phyloP scores from a whole-genome alignment of 306 rosid species.

The Leucaena leucocephala region DNA sequence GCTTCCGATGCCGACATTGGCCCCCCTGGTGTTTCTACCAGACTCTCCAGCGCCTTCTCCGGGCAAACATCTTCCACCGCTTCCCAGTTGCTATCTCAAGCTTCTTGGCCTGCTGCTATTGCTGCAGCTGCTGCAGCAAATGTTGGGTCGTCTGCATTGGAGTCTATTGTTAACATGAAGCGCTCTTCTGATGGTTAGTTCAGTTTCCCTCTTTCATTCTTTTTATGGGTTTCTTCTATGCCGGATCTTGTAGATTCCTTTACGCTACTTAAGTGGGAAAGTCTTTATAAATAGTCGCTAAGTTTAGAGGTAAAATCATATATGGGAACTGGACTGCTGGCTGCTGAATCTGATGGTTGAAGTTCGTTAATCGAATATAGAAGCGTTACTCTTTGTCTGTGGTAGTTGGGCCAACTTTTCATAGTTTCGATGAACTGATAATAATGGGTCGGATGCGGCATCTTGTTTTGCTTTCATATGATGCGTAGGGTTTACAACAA shows the following conservation, averaged over 20 bases:
- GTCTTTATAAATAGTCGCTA: not conserved
- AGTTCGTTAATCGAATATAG: not conserved
- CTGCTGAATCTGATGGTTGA: not conserved
- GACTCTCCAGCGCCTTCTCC: constrained; percentile 18
- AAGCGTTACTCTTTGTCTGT: not conserved
- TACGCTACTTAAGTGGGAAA: not conserved
- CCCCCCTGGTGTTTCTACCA: constrained; percentile 45
- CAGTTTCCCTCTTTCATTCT: not conserved
- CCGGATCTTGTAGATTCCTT: not conserved
- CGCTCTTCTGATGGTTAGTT: constrained; percentile 82
- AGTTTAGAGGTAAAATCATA: not conserved
- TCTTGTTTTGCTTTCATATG: not conserved
- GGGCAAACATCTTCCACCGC: constrained; percentile 38
- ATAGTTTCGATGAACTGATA: constrained; percentile 3
- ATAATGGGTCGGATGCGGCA: constrained; percentile 6
- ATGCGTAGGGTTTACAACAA: not conserved
- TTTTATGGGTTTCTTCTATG: not conserved
- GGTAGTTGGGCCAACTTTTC: not conserved
- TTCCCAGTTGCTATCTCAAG: constrained; percentile 52
- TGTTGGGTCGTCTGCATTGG: constrained; percentile 38
- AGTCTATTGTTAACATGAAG: constrained; percentile 49
- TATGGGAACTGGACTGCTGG: not conserved
- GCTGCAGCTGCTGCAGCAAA: constrained; percentile 38
- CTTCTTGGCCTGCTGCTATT: constrained; percentile 58
- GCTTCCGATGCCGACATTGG: constrained; percentile 42